A percentile compares a stretch with the other conserved stretches of the same genome.
Conservation (phyloP, 306 rosid genomes). For the Malus sylvestris region DNA sequence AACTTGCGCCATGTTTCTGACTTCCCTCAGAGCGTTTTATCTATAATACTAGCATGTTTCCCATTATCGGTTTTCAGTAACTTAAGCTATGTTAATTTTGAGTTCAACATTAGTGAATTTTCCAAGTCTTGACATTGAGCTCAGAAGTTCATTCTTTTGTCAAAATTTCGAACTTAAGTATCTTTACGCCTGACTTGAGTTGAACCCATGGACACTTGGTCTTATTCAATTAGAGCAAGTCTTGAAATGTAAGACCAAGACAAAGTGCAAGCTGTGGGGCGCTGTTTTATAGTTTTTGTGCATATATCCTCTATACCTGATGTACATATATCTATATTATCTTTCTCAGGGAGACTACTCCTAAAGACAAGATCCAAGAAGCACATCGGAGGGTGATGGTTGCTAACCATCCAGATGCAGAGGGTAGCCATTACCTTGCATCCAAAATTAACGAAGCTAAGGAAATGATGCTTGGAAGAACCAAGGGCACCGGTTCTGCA, state of each 20-base stretch:
- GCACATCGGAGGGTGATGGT: conserved; percentile 94
- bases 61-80: neutral
- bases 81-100: neutral
- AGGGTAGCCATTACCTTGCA: conserved; percentile 90
- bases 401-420: conserved; percentile 95
- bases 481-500: conserved; percentile 56
- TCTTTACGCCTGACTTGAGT: neutral
- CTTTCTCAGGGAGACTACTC: conserved; percentile 44
- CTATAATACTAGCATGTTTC: neutral
- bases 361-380: conserved; percentile 66
- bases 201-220: neutral
- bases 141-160: neutral
- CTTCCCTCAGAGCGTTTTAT: too few relatives aligned
- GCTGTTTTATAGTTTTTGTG: neutral
- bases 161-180: neutral
- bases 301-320: neutral
- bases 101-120: too few relatives aligned
- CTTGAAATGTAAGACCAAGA: neutral
- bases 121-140: neutral
- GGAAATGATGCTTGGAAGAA: conserved; percentile 56
- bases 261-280: neutral
- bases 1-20: neutral
- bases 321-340: neutral
- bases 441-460: conserved; percentile 90
- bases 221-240: neutral